Evolutionary conservation across 2,329 filamentous ascomycete species (phyloP).

Genomic region (Botrytis deweyae): DNA sequence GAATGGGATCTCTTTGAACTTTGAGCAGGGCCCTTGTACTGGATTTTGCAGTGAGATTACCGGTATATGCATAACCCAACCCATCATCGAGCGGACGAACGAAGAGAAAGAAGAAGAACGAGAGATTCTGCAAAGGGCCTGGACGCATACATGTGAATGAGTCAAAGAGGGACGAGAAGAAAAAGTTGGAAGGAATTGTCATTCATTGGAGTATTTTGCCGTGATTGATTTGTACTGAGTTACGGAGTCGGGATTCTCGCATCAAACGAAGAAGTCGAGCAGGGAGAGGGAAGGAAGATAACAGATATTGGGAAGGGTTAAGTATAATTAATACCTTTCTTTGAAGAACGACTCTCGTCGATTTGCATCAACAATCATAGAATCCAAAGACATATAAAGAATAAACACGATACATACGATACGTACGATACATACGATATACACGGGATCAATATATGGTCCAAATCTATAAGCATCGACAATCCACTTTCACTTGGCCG

Average conservation of each 20-base stretch:
- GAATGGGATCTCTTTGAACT: background rate
- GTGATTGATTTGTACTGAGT: background rate
- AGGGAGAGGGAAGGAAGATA: background rate
- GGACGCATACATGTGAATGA: background rate
- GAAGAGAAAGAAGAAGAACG: background rate
- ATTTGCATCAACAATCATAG: background rate
- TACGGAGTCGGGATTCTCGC: background rate
- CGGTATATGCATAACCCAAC: slow-evolving; percentile 7
- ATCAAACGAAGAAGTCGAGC: background rate
- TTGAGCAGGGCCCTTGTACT: slow-evolving; percentile 14
- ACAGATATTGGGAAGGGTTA: background rate
- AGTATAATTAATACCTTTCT: too few species aligned
- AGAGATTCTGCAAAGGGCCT: background rate
- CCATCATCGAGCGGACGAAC: slow-evolving; percentile 5
- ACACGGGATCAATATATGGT: background rate
- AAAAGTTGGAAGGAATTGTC: too few species aligned
- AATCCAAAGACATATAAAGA: background rate
- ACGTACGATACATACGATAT: background rate
- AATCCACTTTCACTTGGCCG: background rate
- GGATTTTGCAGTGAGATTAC: slow-evolving; percentile 8
- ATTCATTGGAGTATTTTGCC: background rate
- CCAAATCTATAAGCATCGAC: background rate
- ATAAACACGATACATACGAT: background rate
- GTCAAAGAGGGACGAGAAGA: background rate
- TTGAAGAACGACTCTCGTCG: background rate